These are phyloP conservation scores for Closterium sp. DNA, from an alignment of 139 green algal genomes.

Conservation along the genomic window DNA sequence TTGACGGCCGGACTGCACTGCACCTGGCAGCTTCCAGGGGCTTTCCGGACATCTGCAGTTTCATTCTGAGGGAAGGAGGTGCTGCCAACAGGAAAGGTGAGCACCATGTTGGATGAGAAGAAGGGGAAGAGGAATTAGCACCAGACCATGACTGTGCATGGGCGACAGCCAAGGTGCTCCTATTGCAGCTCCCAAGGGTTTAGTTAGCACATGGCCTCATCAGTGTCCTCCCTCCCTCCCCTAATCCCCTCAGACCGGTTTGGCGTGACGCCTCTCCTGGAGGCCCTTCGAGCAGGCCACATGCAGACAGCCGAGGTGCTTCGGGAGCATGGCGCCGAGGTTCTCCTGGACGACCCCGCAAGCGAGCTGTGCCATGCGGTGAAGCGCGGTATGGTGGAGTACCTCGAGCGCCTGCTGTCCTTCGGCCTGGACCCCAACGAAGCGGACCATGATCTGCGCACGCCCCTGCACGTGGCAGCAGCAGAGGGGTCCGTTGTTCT, in stretches of 20 bases:
- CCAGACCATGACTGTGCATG: too few relatives aligned
- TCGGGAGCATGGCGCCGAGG: background rate
- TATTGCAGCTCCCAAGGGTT: too few relatives aligned
- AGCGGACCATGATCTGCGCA: slow-evolving; percentile 56
- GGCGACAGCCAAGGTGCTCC: too few relatives aligned
- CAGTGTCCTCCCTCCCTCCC: too few relatives aligned
- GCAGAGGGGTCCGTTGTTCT: slow-evolving; percentile 20
- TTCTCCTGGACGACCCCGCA: background rate
- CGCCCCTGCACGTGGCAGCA: slow-evolving; percentile 54
- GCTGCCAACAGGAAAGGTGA: background rate
- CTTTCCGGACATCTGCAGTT: background rate
- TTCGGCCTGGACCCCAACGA: slow-evolving; percentile 48
- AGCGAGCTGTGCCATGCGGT: slow-evolving; percentile 23
- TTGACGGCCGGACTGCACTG: slow-evolving; percentile 31
- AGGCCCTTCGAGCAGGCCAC: slow-evolving; percentile 13
- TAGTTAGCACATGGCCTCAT: too few relatives aligned
- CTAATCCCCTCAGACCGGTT: too few relatives aligned
- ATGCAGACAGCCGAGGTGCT: background rate
- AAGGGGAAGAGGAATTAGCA: too few relatives aligned
- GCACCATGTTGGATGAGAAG: too few relatives aligned
- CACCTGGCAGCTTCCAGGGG: slow-evolving; percentile 7
- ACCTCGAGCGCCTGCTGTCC: slow-evolving; percentile 41
- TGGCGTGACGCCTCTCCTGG: slow-evolving; percentile 1
- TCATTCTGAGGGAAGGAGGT: background rate
- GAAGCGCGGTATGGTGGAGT: slow-evolving; percentile 11